Percentiles rank a stretch among this genome's conserved stretches.
phyloP scores from a whole-genome alignment of 2,329 filamentous ascomycete species.

The Neobulgaria alba region DNA sequence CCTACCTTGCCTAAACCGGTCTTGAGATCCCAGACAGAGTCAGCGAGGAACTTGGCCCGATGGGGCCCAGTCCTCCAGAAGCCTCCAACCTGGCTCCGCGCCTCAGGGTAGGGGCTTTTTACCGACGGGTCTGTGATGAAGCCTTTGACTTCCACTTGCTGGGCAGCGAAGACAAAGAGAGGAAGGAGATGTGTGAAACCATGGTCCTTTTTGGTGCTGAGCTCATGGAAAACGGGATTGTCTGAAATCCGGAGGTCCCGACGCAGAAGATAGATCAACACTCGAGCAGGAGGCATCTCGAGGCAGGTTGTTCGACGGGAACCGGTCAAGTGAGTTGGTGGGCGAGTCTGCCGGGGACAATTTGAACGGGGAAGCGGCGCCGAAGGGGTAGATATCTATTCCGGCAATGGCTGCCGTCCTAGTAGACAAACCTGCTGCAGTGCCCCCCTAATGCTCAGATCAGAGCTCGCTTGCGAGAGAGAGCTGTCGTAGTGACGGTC shows the following conservation, averaged over 20 bases:
- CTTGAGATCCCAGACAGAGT: conserved; percentile 68
- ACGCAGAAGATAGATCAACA: conserved; percentile 64
- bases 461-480: no score
- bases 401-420: background rate
- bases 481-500: no score
- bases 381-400: no score
- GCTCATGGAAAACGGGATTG: conserved; percentile 61
- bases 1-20: conserved; percentile 46
- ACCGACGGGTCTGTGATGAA: conserved; percentile 45
- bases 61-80: conserved; percentile 70
- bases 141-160: conserved; percentile 68
- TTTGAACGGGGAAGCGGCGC: no score
- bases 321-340: no score
- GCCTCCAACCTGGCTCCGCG: conserved; percentile 52
- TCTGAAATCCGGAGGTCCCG: conserved; percentile 66
- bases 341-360: background rate
- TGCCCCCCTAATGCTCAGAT: no score
- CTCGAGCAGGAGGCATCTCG: background rate
- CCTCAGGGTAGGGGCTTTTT: conserved; percentile 59
- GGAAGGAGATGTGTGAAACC: conserved; percentile 63
- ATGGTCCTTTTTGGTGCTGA: conserved; percentile 40
- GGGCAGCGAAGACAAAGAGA: conserved; percentile 58
- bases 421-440: background rate
- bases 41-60: conserved; percentile 61
- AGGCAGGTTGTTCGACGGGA: conserved; percentile 1